Evolutionary conservation across 2,329 filamentous ascomycete genomes (phyloP), one percentile per base, ranked within the genome.

Genomic region (Atkinsonella texensis): DNA sequence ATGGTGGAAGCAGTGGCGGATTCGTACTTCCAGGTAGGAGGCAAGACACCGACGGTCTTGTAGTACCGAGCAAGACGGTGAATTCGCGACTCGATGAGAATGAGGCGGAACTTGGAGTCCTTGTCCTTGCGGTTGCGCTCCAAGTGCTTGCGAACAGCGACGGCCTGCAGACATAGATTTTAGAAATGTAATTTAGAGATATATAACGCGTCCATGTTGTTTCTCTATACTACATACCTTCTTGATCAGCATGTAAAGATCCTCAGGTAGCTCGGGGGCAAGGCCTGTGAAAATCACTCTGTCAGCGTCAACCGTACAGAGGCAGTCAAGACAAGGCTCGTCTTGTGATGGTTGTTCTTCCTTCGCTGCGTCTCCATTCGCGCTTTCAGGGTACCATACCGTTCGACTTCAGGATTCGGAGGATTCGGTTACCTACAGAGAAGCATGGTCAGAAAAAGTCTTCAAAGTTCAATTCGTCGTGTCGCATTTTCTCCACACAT

Each of bases 61-160:
- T 97, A 98, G 87, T 97, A 97, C 66, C 93, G 87, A 71, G 89
- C 93, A 64, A 98, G 87, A 80, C 93, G 91, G 87, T 98, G 93
- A 77, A 98, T 97, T 77, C 94, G 89, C 72, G 93, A 97, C 83
- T 98, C 93, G 77, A 98, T 95, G 66, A 98, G 87, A 91, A 98
- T 98, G 62, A 98, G 88, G 72, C 93, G 91, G 88, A 98, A 98
- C 83, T 98, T 98, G 81, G 85, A 88, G 83, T 98, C 93, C 82
- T 89, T 95, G 83, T 98, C 93, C 85, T 98, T 98, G 78, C 93
- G 91, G 86, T 98, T 98, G 77, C 89, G 89, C 84, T 96, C 89
- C 64, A 98, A 89, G 79, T 98, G 94, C 88, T 98, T 98, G 80
- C 93, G 91, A 79, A 98, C 93, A 71, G 90, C 86, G 66, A 96